Evolutionary conservation across 2,329 filamentous ascomycete species (phyloP), one percentile per base, ranked within the genome.

Genomic region (Pseudomassariella vexata): DNA sequence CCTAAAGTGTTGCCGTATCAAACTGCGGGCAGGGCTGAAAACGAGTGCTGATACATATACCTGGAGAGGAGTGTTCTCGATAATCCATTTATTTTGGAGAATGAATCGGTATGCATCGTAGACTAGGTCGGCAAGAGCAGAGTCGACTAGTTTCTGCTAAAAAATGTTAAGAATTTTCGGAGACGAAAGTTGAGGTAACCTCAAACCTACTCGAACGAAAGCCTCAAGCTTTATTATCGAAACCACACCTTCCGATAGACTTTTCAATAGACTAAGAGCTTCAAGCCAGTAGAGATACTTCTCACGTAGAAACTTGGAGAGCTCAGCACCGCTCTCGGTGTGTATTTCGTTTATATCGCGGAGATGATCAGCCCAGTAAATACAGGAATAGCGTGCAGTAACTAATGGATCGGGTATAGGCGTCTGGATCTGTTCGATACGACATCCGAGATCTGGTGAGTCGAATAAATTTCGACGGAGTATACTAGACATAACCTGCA

Each of bases 271-370:
- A 27, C 59, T 59, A 3, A 67, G 48, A 19, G 58, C 55, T 35
- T 69, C 63, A 3, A 70, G 45, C 63, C 60, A 68, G 32, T 66
- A 52, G 2, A 68, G 50, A 29, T 53, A 51, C 12, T 60, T 52
- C 11, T 45, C 32, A 35, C 46, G 30, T 5, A 66, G 35, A 36
- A 67, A 66, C 3, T 17, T 11, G 32, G n/a, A n/a, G n/a, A n/a
- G n/a, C n/a, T n/a, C n/a, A n/a, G n/a, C n/a, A n/a, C n/a, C n/a
- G n/a, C n/a, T n/a, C n/a, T n/a, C n/a, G n/a, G n/a, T n/a, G 32
- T 54, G 33, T 4, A 55, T 38, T n/a, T n/a, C n/a, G n/a, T n/a
- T n/a, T n/a, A n/a, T n/a, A 4, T 48, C 21, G 9, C 19, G 15
- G 7, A 60, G 30, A 44, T 63, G 56, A 12, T 56, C 42, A 23